Evolutionary conservation across 163 green algal species (phyloP), one percentile per base, ranked within the genome.

Genomic region (Volvox carteri): DNA sequence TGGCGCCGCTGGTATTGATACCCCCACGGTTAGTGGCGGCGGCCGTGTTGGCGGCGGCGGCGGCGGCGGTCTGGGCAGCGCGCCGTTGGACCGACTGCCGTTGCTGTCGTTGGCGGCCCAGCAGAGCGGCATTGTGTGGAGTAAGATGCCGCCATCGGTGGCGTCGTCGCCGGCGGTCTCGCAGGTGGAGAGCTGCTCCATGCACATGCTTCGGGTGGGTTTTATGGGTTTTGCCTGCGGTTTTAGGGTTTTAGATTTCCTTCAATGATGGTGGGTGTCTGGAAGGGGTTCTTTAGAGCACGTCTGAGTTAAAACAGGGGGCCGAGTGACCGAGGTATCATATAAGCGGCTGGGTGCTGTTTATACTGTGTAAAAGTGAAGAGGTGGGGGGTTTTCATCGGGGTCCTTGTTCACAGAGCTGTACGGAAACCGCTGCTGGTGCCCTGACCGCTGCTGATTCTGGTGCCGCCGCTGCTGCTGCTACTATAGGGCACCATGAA

Each of bases 51-150:
- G 18, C 12, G n/a, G n/a, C 37, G 50, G 35, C 3, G 35, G 52
- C 16, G 52, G 33, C 35, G 77, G 18, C 4, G 50, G 50, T 1
- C 4, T 73, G 35, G 25, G 21, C 9, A 41, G 21, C 9, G 28
- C 41, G 18, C 74, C 65, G 7, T 46, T 58, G 21, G 83, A 88
- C 50, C 48, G 68, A 25, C 48, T 88, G 83, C 83, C 83, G 68
- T 37, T 88, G 46, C 68, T 88, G 48, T 83, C 68, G 28, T 67
- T 88, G 35, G 83, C 83, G 48, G 83, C 83, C 48, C 83, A 88
- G 81, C 81, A 87, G 37, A 48, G 4, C 1, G 83, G 83, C 25
- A 88, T 88, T 42, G 83, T 88, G 68, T 88, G 35, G 35, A 83
- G 35, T 70, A 88, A 88, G 83, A 88, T 88, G 83, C 83, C 83